Evolutionary conservation across 345 rosid genomes (phyloP).

Genomic region (Dipteronia dyeriana): DNA sequence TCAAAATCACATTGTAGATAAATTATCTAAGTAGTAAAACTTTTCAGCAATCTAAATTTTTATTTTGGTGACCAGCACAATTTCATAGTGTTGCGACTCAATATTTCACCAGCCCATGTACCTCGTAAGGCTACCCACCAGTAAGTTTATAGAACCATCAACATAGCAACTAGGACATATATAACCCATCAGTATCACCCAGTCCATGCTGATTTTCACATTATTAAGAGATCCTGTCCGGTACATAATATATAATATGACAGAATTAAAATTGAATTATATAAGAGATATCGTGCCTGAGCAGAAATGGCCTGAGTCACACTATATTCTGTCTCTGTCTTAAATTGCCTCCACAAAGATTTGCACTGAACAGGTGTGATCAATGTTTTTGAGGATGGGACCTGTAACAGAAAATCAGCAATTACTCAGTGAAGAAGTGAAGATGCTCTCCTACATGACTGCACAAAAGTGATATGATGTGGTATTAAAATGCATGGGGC

Average conservation of each 20-base stretch:
- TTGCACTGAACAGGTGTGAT: slow-evolving; percentile 98
- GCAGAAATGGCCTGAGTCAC: slow-evolving; percentile 99
- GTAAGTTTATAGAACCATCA: no score
- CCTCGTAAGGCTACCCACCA: background rate
- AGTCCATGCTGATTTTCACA: background rate
- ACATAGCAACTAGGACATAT: background rate
- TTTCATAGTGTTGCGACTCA: background rate
- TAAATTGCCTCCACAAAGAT: slow-evolving; percentile 96
- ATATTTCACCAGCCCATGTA: background rate
- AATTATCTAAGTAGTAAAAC: background rate
- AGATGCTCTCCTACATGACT: background rate
- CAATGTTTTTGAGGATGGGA: slow-evolving; percentile 75
- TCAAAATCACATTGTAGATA: background rate
- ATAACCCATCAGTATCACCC: background rate
- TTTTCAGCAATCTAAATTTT: background rate
- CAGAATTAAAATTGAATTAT: background rate
- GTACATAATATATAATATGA: background rate
- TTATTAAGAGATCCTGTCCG: background rate
- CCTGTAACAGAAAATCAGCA: slow-evolving; percentile 42
- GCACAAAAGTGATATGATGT: background rate
- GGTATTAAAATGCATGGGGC: background rate
- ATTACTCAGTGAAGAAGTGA: background rate
- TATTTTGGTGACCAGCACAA: background rate
- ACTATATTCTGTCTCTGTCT: slow-evolving; percentile 84
- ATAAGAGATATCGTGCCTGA: slow-evolving; percentile 54